Conservation (phyloP, 495 filamentous ascomycete genomes). For the Echria macrotheca region DNA sequence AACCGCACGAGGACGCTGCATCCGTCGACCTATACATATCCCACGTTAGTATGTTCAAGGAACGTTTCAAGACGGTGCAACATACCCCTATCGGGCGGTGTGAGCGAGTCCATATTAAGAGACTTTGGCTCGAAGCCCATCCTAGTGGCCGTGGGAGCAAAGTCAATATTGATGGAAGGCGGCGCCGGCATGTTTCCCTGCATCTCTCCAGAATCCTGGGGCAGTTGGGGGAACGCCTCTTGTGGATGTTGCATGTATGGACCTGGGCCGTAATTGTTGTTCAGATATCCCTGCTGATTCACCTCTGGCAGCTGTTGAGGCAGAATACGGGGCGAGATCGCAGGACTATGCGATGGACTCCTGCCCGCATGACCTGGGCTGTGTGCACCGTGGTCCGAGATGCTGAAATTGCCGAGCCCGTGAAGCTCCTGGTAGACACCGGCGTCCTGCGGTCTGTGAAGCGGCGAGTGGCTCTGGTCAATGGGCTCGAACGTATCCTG, state of each 20-base stretch:
- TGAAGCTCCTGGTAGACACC: slow-evolving; percentile 70
- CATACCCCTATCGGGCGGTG: slow-evolving; percentile 79
- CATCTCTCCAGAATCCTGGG: slow-evolving; percentile 35
- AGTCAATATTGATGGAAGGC: slow-evolving; percentile 88
- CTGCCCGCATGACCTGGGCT: slow-evolving; percentile 51
- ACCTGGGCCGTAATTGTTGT: slow-evolving; percentile 43
- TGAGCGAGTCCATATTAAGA: slow-evolving; percentile 71
- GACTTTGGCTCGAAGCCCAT: slow-evolving; percentile 68
- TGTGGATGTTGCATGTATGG: slow-evolving; percentile 51
- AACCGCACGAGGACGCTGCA: slow-evolving; percentile 59
- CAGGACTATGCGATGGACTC: slow-evolving; percentile 79
- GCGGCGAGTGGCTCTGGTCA: slow-evolving; percentile 72
- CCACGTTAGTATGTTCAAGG: slow-evolving; percentile 3
- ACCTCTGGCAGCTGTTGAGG: slow-evolving; percentile 61
- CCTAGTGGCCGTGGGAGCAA: slow-evolving; percentile 68
- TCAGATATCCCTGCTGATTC: slow-evolving; percentile 48
- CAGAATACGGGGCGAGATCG: slow-evolving; percentile 74
- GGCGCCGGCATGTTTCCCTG: slow-evolving; percentile 72
- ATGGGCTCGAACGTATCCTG: slow-evolving; percentile 71
- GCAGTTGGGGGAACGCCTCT: slow-evolving; percentile 54
- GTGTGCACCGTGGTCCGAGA: slow-evolving; percentile 65
- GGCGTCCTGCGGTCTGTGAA: slow-evolving; percentile 69
- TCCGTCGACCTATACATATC: slow-evolving; percentile 34
- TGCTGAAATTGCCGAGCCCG: slow-evolving; percentile 71
- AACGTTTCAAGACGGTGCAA: slow-evolving; percentile 9